Percentiles rank a stretch among this genome's conserved stretches.
phyloP scores from a whole-genome alignment of 2,329 filamentous ascomycete species.

The Epichloe festucae region DNA sequence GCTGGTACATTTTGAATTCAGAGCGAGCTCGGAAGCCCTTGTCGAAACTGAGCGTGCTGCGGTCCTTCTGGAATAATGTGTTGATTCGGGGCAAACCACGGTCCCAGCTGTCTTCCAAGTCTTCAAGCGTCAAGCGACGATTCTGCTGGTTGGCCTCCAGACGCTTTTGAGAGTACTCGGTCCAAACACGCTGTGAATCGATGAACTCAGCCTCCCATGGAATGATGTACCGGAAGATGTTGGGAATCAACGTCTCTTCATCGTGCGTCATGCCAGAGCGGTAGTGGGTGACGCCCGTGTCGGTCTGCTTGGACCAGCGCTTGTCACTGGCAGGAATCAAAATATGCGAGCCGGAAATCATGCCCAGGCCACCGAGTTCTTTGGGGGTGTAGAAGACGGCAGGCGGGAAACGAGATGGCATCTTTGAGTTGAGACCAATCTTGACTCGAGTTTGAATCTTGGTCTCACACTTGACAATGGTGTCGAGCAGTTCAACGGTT shows the following conservation, averaged over 20 bases:
- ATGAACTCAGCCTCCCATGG: slow-evolving; percentile 99
- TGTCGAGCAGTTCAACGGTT: slow-evolving; percentile 85
- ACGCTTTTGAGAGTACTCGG: slow-evolving; percentile 96
- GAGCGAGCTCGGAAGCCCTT: slow-evolving; percentile 93
- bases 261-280: slow-evolving; percentile 96
- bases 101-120: slow-evolving; percentile 97
- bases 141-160: slow-evolving; percentile 97
- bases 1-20: slow-evolving; percentile 95
- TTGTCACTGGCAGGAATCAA: slow-evolving; percentile 95
- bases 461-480: slow-evolving; percentile 98
- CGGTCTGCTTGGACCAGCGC: slow-evolving; percentile 96
- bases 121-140: slow-evolving; percentile 82
- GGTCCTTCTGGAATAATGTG: slow-evolving; percentile 95
- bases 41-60: slow-evolving; percentile 93
- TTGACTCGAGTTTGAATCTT: slow-evolving; percentile 99
- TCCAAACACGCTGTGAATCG: slow-evolving; percentile 97
- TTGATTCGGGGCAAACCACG: slow-evolving; percentile 96
- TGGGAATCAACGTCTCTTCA: slow-evolving; percentile 93
- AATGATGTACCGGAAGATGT: slow-evolving; percentile 98
- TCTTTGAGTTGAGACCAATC: slow-evolving; percentile 97
- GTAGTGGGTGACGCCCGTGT: slow-evolving; percentile 93
- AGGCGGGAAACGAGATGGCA: slow-evolving; percentile 96
- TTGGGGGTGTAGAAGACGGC: slow-evolving; percentile 99
- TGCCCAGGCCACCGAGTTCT: slow-evolving; percentile 89
- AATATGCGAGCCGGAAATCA: slow-evolving; percentile 98